A percentile compares a stretch with the other conserved stretches of the same genome.
Evolutionary conservation across 345 rosid species (phyloP).

Genomic region (Tarenaya hassleriana): DNA sequence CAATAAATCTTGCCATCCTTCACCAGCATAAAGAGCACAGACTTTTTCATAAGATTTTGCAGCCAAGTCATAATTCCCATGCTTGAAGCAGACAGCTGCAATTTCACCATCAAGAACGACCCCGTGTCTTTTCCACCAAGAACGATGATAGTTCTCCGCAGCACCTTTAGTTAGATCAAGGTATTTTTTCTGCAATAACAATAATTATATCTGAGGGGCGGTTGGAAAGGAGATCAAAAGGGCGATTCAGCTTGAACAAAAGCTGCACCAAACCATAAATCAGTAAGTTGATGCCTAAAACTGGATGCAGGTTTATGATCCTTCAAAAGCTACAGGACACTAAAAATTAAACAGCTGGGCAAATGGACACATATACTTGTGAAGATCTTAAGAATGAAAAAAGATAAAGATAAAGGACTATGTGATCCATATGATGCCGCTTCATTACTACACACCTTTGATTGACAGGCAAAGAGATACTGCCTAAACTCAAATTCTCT

Average conservation of each 20-base stretch:
- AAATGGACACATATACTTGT: slow-evolving; percentile 1
- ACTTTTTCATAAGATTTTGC: slow-evolving; percentile 97
- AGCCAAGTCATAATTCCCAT: slow-evolving; percentile 83
- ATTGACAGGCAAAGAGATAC: slow-evolving; percentile 88
- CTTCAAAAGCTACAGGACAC: not conserved
- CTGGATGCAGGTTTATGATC: not conserved
- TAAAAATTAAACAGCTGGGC: not conserved
- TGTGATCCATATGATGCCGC: slow-evolving; percentile 20
- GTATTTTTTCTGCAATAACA: slow-evolving; percentile 69
- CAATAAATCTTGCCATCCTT: slow-evolving; percentile 95
- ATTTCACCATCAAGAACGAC: slow-evolving; percentile 98
- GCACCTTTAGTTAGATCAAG: slow-evolving; percentile 93
- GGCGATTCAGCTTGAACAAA: slow-evolving; percentile 78
- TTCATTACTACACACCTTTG: slow-evolving; percentile 49
- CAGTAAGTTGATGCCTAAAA: slow-evolving; percentile 6
- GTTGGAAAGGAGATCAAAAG: no score
- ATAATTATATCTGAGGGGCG: slow-evolving; percentile 1
- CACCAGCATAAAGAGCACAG: slow-evolving; percentile 91
- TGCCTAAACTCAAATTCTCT: slow-evolving; percentile 93
- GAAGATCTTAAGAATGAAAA: slow-evolving; percentile 17
- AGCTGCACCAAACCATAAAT: slow-evolving; percentile 46
- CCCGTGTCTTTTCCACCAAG: slow-evolving; percentile 99
- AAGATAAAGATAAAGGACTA: slow-evolving; percentile 17
- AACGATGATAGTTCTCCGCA: slow-evolving; percentile 86
- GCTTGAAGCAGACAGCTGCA: slow-evolving; percentile 88